These are phyloP conservation scores for Debaryomyces tyrocola DNA, from an alignment of 805 yeast species.

Conservation along the genomic window DNA sequence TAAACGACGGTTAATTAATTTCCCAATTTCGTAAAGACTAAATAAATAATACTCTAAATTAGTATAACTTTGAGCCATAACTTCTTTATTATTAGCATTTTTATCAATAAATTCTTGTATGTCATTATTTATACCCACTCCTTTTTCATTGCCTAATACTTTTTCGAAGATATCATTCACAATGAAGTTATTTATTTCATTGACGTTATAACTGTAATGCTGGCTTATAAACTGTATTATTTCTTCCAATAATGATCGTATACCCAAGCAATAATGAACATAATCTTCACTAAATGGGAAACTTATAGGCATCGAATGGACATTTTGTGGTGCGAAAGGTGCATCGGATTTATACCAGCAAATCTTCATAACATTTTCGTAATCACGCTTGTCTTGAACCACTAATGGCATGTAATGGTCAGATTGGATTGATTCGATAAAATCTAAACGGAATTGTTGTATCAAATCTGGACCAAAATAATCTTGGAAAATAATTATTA, in stretches of 20 bases:
- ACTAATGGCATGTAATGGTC: slow-evolving; percentile 90
- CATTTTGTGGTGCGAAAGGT: slow-evolving; percentile 41
- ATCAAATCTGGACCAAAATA: slow-evolving; percentile 59
- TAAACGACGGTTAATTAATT: slow-evolving; percentile 37
- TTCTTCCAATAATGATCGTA: slow-evolving; percentile 63
- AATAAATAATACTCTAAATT: slow-evolving; percentile 83
- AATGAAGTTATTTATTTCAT: slow-evolving; percentile 57
- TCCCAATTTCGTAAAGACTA: slow-evolving; percentile 71
- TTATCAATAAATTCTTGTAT: slow-evolving; percentile 59
- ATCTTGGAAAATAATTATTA: slow-evolving; percentile 56
- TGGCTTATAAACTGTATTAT: slow-evolving; percentile 64
- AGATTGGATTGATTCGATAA: slow-evolving; percentile 60
- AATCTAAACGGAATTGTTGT: slow-evolving; percentile 58
- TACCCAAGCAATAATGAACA: slow-evolving; percentile 79
- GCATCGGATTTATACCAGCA: slow-evolving; percentile 69
- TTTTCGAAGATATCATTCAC: slow-evolving; percentile 63
- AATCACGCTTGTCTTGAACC: slow-evolving; percentile 58
- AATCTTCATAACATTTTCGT: slow-evolving; percentile 59
- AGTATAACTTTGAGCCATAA: slow-evolving; percentile 82
- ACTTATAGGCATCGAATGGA: slow-evolving; percentile 57
- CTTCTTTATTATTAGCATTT: slow-evolving; percentile 79
- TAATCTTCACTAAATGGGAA: slow-evolving; percentile 86
- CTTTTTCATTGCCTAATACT: slow-evolving; percentile 52
- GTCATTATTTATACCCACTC: slow-evolving; percentile 58
- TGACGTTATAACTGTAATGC: slow-evolving; percentile 62